Conservation (phyloP, 768 basidiomycete genomes). For the Xanthoconium stramineum region DNA sequence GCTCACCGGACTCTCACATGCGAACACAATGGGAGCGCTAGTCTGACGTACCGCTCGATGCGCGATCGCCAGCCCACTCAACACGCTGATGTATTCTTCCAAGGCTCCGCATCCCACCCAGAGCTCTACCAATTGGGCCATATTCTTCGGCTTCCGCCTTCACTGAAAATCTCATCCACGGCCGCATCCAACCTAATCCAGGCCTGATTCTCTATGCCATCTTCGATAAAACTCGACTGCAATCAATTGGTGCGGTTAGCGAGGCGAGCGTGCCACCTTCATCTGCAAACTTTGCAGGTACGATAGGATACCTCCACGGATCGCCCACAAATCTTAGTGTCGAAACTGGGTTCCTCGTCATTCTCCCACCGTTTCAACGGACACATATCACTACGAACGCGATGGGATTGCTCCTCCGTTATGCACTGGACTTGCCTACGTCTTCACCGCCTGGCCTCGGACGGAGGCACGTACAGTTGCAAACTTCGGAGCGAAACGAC, state of each 20-base stretch:
- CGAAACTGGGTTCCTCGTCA: constrained; percentile 56
- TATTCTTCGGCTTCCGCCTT: constrained; percentile 39
- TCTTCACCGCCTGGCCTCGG: constrained; percentile 41
- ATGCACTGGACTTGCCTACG: constrained; percentile 40
- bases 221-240: constrained; percentile 44
- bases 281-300: constrained; percentile 42
- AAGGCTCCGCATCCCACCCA: constrained; percentile 32
- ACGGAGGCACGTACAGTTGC: constrained; percentile 62
- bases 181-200: constrained; percentile 34
- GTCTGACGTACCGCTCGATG: too few species aligned
- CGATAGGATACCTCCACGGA: constrained; percentile 49
- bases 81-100: constrained; percentile 42
- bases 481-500: constrained; percentile 46
- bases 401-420: constrained; percentile 47
- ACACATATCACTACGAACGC: constrained; percentile 62
- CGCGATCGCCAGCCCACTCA: constrained; percentile 35
- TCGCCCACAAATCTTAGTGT: constrained; percentile 39
- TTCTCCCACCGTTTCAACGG: too few species aligned
- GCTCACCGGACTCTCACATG: too few species aligned
- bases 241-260: not conserved
- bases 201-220: constrained; percentile 46
- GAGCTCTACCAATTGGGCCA: constrained; percentile 46
- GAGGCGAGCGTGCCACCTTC: not conserved
- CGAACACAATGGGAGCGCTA: too few species aligned
- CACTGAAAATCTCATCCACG: constrained; percentile 32